Evolutionary conservation across 129 eudicot species (phyloP).

Genomic region (Pseudognaphalium luteoalbum): DNA sequence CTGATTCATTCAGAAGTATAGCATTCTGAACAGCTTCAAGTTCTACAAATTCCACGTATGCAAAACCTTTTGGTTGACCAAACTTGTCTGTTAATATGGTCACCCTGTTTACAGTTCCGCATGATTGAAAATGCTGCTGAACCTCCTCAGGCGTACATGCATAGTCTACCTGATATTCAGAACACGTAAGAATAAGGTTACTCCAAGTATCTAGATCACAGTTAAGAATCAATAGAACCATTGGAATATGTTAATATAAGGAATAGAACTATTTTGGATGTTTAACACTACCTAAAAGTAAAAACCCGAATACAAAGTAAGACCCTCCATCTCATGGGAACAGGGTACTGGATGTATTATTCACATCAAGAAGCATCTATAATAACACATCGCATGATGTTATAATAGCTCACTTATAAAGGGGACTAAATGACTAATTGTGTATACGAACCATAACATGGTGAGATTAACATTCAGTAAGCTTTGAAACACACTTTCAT

Average conservation of each 20-base stretch:
- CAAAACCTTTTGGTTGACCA: slow-evolving; percentile 95
- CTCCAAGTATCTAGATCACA: slow-evolving; percentile 9
- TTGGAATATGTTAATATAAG: neutral
- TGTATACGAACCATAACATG: neutral
- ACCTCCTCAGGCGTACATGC: slow-evolving; percentile 96
- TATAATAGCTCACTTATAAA: neutral
- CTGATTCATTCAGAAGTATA: slow-evolving; percentile 69
- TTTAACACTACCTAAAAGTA: neutral
- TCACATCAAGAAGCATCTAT: slow-evolving; percentile 12
- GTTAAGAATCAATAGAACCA: neutral
- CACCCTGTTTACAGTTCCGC: slow-evolving; percentile 87
- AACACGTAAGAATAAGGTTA: slow-evolving; percentile 9
- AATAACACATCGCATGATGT: neutral
- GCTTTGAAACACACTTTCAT: neutral
- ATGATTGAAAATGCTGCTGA: slow-evolving; percentile 85
- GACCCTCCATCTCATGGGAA: neutral
- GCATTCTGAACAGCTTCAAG: slow-evolving; percentile 82
- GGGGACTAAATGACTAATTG: neutral
- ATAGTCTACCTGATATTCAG: slow-evolving; percentile 73
- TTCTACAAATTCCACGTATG: slow-evolving; percentile 82
- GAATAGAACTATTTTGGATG: neutral
- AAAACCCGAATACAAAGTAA: neutral
- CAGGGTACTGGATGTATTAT: neutral
- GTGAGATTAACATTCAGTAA: neutral
- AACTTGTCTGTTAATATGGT: slow-evolving; percentile 86